A percentile compares a stretch with the other conserved stretches of the same genome.
Conservation (phyloP, 352 stramenopile species). For the Globisporangium rhizosaccharum region DNA sequence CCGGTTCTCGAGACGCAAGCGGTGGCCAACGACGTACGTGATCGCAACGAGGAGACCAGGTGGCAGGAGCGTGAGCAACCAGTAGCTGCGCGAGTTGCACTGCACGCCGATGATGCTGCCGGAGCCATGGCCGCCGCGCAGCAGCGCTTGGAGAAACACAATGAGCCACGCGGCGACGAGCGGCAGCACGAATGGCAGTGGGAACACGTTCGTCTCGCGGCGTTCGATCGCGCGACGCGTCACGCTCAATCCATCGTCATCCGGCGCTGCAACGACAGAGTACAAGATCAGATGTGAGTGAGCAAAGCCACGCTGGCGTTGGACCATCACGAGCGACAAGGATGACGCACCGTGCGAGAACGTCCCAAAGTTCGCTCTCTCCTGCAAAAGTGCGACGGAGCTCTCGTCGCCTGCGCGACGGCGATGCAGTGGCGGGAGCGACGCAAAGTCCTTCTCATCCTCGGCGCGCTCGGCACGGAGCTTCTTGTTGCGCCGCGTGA, state of each 20-base stretch:
- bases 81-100: conserved; percentile 92
- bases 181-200: conserved; percentile 46
- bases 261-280: conserved; percentile 12
- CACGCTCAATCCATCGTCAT: conserved; percentile 32
- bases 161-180: conserved; percentile 66
- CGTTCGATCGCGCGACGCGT: conserved; percentile 43
- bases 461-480: conserved; percentile 31
- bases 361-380: conserved; percentile 33
- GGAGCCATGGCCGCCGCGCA: conserved; percentile 66
- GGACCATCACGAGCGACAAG: not conserved
- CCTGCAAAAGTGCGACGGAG: conserved; percentile 11
- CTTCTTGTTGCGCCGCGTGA: conserved; percentile 57
- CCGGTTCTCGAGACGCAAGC: conserved; percentile 64
- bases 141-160: conserved; percentile 61
- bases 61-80: conserved; percentile 87
- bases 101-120: conserved; percentile 86
- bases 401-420: not conserved
- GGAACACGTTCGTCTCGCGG: conserved; percentile 46
- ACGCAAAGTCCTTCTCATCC: conserved; percentile 64
- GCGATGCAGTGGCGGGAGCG: conserved; percentile 34
- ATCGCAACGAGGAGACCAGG: conserved; percentile 66
- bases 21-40: conserved; percentile 46
- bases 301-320: not conserved
- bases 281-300: too few relatives aligned
- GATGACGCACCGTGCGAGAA: conserved; percentile 16